A percentile compares a stretch with the other conserved stretches of the same genome.
phyloP scores from a whole-genome alignment of 176 grass and related monocot genomes.

The Eleusine coracana region DNA sequence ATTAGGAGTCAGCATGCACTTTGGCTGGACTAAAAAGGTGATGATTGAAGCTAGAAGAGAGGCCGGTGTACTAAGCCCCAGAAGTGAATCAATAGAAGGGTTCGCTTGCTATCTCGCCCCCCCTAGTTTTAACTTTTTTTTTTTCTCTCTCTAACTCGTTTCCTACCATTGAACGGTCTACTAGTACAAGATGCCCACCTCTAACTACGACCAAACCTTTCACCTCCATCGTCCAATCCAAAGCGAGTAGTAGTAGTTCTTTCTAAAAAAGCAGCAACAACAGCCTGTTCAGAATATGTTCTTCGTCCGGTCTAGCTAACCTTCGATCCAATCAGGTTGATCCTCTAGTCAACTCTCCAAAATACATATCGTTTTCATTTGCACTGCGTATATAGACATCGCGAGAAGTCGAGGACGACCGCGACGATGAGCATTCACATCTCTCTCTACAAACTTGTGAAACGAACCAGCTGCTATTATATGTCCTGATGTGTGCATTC shows the following conservation, averaged over 20 bases:
- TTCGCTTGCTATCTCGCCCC: not conserved
- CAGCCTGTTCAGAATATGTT: slow-evolving; percentile 1
- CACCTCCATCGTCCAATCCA: not conserved
- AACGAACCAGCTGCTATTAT: not conserved
- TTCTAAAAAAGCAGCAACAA: not conserved
- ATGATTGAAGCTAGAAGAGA: not conserved
- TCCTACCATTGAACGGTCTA: no score
- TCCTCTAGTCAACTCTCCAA: slow-evolving; percentile 8
- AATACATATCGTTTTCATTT: not conserved
- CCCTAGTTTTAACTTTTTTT: not conserved
- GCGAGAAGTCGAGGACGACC: not conserved
- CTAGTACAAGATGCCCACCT: no score
- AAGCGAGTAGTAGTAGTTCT: no score
- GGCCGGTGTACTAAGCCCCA: no score
- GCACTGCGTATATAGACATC: not conserved
- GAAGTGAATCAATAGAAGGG: not conserved
- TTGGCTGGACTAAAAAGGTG: not conserved
- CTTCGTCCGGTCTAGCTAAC: not conserved
- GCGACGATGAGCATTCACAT: not conserved
- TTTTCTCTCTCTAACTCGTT: not conserved
- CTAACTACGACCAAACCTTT: not conserved
- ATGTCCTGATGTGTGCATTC: not conserved
- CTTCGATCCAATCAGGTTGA: slow-evolving; percentile 1
- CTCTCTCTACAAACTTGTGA: not conserved
- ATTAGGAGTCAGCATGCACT: not conserved